These are phyloP conservation scores for Alnus rubra DNA, from an alignment of 306 rosid species.

Conservation along the genomic window DNA sequence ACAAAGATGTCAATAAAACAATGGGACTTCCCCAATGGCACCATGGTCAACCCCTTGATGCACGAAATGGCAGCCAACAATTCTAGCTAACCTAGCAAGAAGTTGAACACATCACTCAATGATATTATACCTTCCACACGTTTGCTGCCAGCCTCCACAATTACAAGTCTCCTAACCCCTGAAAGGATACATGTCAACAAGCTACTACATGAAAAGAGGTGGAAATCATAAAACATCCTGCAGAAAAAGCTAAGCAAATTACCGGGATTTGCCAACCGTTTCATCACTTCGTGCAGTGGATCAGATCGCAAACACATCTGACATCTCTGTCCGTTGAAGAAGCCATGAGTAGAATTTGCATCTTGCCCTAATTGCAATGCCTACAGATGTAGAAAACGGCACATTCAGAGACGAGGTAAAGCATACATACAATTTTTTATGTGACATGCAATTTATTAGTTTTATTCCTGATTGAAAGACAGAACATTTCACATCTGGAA, in stretches of 20 bases:
- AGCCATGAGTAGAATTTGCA: slow-evolving; percentile 51
- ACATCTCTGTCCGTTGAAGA: slow-evolving; percentile 60
- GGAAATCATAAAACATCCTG: background rate
- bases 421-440: background rate
- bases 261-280: slow-evolving; percentile 77
- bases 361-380: slow-evolving; percentile 73
- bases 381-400: slow-evolving; percentile 34
- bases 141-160: slow-evolving; percentile 91
- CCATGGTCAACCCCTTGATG: slow-evolving; percentile 21
- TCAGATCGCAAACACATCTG: slow-evolving; percentile 89
- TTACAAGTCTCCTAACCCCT: slow-evolving; percentile 86
- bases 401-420: background rate
- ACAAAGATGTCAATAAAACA: slow-evolving; percentile 28
- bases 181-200: slow-evolving; percentile 23
- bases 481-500: background rate
- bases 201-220: background rate
- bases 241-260: slow-evolving; percentile 19
- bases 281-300: slow-evolving; percentile 75
- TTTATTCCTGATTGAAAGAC: background rate
- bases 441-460: too few relatives aligned
- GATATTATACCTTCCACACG: slow-evolving; percentile 89
- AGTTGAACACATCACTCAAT: slow-evolving; percentile 72
- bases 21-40: slow-evolving; percentile 27
- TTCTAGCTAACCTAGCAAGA: slow-evolving; percentile 61
- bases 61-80: slow-evolving; percentile 19